These are phyloP conservation scores for Spiraea crenata DNA, from an alignment of 331 rosid species.

Conservation along the genomic window DNA sequence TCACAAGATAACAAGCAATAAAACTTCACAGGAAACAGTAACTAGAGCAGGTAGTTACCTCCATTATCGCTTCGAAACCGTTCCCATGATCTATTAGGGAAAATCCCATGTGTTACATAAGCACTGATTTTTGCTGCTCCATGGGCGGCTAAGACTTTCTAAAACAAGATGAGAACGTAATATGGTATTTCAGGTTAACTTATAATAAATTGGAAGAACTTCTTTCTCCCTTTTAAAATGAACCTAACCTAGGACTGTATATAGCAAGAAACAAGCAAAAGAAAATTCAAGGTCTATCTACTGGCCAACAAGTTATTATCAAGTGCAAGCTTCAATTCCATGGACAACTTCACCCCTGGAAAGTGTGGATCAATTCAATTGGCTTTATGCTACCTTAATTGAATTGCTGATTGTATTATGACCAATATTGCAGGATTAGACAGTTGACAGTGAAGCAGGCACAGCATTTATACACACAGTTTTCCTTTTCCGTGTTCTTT, in stretches of 20 bases:
- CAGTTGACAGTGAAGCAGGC: neutral
- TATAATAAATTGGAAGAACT: neutral
- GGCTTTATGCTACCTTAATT: neutral
- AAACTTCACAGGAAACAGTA: neutral
- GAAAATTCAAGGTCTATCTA: neutral
- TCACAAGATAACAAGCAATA: neutral
- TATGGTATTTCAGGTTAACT: constrained; percentile 7
- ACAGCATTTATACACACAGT: neutral
- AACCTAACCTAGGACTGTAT: neutral
- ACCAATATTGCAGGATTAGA: neutral
- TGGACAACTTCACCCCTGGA: neutral
- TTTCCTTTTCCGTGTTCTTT: neutral
- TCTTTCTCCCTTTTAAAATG: neutral
- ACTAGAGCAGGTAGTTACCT: constrained; percentile 45
- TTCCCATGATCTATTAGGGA: constrained; percentile 88
- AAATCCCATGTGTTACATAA: constrained; percentile 95
- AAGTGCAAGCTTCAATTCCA: neutral
- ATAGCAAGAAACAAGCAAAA: neutral
- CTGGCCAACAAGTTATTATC: neutral
- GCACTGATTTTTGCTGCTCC: constrained; percentile 95
- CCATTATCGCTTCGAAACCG: constrained; percentile 71
- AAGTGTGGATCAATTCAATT: neutral
- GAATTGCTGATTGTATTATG: neutral
- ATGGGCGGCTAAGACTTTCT: constrained; percentile 88
- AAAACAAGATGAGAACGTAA: constrained; percentile 22